Percentiles rank a stretch among this genome's conserved stretches.
Conservation (phyloP, 306 rosid genomes). For the Casuarina cunninghamiana region DNA sequence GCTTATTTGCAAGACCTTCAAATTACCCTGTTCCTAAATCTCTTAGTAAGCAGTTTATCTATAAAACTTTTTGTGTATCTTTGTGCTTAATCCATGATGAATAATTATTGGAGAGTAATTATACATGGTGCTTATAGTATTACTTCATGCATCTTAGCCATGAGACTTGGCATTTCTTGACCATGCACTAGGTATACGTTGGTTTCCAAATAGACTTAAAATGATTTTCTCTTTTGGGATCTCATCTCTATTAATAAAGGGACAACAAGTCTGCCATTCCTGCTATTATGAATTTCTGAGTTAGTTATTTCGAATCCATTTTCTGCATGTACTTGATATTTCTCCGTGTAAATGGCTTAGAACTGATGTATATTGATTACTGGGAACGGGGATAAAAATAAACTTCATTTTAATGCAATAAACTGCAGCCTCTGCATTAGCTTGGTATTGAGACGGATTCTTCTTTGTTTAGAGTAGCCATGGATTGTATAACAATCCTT, state of each 20-base stretch:
- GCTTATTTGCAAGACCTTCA: background rate
- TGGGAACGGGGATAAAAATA: background rate
- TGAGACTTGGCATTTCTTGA: background rate
- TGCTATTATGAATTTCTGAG: background rate
- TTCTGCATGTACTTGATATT: background rate
- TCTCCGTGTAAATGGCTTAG: background rate
- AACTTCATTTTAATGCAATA: slow-evolving; percentile 2
- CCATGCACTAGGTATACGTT: background rate
- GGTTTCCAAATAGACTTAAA: background rate
- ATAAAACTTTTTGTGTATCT: background rate
- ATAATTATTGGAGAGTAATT: background rate
- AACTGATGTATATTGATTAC: background rate
- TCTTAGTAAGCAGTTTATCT: background rate
- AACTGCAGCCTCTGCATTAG: background rate
- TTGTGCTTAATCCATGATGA: background rate
- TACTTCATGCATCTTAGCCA: background rate
- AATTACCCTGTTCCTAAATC: background rate
- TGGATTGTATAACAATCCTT: background rate
- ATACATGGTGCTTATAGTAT: background rate
- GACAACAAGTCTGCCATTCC: background rate
- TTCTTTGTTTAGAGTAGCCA: background rate
- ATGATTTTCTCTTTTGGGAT: background rate
- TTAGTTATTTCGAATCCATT: background rate
- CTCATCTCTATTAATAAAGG: background rate
- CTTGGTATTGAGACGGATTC: background rate